Base-by-base conservation (phyloP, 495 filamentous ascomycete genomes). In the Annulohypoxylon maeteangense region DNA sequence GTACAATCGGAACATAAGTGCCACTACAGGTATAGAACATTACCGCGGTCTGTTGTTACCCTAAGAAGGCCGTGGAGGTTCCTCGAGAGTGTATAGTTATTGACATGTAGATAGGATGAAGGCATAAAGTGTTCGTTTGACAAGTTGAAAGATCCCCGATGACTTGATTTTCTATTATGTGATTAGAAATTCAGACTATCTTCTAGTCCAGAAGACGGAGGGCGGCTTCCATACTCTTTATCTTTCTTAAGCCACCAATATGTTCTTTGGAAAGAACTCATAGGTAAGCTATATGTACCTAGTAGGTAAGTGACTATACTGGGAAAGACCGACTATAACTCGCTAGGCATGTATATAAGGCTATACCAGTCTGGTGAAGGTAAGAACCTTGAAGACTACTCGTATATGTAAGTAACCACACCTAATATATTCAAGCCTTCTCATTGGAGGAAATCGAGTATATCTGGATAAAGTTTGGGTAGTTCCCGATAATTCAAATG, bases 381-480 rank as follows among this genome's bases (percentile, higher is more conserved):
- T 12, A 59, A 59, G 44, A n/a, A n/a, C n/a, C n/a, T n/a, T n/a
- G n/a, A 16, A 16, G 27, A 20, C 8, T 20, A 7, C 51, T 40
- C 32, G 34, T 54, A 63, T 53, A 53, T 18, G 47, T 53, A 40
- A 14, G 40, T 40, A 20, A 27, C 60, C 47, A 48, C 42, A 61
- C 42, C 25, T 11, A 61, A 61, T 61, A 61, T 47, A 61, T 47
- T 42, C 29, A 5, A 47, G 14, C 23, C 16, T 61, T 23, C 10
- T 23, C n/a, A 61, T 61, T 61, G 57, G 57, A 34, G 57, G 56
- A 45, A 59, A 61, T 44, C 57, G 31, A 47, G n/a, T 34, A 31
- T 20, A 20, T 47, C 11, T 31, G 25, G 25, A 25, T 23, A n/a
- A 55, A 47, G 6, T 47, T 11, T 55, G 16, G 32, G 34, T 62